Evolutionary conservation across 1,284 basidiomycete genomes (phyloP), one percentile per base, ranked within the genome.

Genomic region (Puccinia polysora): DNA sequence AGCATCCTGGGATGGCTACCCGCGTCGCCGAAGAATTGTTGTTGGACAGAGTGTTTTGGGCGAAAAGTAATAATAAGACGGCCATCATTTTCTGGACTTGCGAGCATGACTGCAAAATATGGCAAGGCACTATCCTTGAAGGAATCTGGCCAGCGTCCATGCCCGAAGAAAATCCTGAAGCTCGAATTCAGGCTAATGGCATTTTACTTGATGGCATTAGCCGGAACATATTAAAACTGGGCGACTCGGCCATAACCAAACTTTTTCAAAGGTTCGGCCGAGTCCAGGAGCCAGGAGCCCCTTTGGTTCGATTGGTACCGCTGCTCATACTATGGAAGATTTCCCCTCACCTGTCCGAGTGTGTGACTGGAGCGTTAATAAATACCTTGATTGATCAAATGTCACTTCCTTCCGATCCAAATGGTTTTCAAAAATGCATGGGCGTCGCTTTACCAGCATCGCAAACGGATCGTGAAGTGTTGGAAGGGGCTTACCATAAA

Each of bases 41-140:
- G 20, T 34, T 71, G 8, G 59, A 50, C 6, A 47, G 49, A 40
- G 14, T 71, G 28, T 56, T 71, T 53, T 71, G 69, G 69, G 63
- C 69, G 8, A 71, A 63, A 63, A 71, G 69, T 64, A 38, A 43
- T 38, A 25, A 45, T 18, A 71, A 71, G 50, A 40, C 69, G 18
- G 55, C 69, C 10, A 32, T 47, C 7, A 38, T 71, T 18, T 52
- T 71, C 10, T 71, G 69, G 69, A 23, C 58, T n/a, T 34, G 38
- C 15, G 36, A 40, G 1, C 36, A 43, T n/a, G 23, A 32, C 25
- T 25, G 55, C 25, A 36, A 62, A 15, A 6, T 53, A 15, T 71
- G 69, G 69, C 32, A 45, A 40, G 69, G 69, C 47, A 71, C 69
- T 28, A 55, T 71, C 10, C 58, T 71, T n/a, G 59, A 71, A 43